A percentile compares a stretch with the other conserved stretches of the same genome.
Conservation (phyloP, 768 basidiomycete species). For the Strobilomyces dryophilus region DNA sequence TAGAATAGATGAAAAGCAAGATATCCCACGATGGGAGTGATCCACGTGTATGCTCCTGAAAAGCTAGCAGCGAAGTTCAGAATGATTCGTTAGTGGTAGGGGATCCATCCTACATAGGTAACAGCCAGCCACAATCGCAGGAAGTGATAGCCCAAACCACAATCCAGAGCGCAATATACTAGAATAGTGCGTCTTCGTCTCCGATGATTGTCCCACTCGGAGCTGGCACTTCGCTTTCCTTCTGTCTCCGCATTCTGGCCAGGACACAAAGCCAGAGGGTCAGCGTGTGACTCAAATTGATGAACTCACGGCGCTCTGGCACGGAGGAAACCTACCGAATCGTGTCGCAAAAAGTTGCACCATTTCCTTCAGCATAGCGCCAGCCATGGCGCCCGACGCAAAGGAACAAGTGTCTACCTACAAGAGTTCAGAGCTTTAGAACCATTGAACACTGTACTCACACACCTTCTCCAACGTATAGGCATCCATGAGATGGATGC, state of each 20-base stretch:
- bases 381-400: constrained; percentile 56
- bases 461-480: constrained; percentile 79
- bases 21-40: constrained; percentile 67
- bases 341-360: constrained; percentile 71
- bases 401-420: constrained; percentile 75
- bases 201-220: constrained; percentile 42
- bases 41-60: constrained; percentile 47
- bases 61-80: constrained; percentile 38
- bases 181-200: constrained; percentile 58
- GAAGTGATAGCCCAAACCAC: constrained; percentile 65
- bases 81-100: background rate
- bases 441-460: background rate
- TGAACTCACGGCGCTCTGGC: background rate
- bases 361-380: constrained; percentile 66
- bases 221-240: constrained; percentile 73
- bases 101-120: constrained; percentile 42
- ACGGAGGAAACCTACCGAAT: constrained; percentile 54
- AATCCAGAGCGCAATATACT: constrained; percentile 74
- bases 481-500: constrained; percentile 63
- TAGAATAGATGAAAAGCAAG: constrained; percentile 75
- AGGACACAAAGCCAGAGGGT: background rate
- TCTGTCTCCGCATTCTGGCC: constrained; percentile 64
- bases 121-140: constrained; percentile 62
- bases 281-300: background rate
- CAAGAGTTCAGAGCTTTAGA: background rate